Conservation (phyloP, 176 grass and related monocot species). For the Tillandsia fasciculata region DNA sequence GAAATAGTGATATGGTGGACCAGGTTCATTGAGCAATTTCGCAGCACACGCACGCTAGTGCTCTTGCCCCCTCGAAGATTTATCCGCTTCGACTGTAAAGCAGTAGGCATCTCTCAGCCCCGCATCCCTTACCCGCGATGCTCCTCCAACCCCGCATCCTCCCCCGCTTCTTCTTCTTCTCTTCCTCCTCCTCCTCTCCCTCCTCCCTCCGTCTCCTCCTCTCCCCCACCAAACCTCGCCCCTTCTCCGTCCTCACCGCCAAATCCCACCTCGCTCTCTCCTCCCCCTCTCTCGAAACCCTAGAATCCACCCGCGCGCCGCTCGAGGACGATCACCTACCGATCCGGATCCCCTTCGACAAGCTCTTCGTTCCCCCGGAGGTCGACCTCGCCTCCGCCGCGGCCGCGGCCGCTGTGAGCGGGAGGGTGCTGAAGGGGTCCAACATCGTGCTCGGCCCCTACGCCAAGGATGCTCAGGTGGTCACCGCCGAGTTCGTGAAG, state of each 20-base stretch:
- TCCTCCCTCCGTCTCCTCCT: neutral
- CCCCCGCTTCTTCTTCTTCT: slow-evolving; percentile 36
- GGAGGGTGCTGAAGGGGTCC: slow-evolving; percentile 72
- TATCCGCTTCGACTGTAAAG: neutral
- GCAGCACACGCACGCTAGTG: neutral
- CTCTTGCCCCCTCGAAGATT: neutral
- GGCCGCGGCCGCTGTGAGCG: slow-evolving; percentile 24
- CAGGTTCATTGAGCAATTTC: too few species aligned
- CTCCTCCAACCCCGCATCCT: slow-evolving; percentile 50
- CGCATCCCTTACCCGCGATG: slow-evolving; percentile 29
- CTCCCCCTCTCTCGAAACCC: slow-evolving; percentile 22
- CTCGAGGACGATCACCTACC: slow-evolving; percentile 8
- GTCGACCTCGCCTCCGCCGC: slow-evolving; percentile 19
- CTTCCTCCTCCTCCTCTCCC: slow-evolving; percentile 6
- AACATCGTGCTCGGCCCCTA: slow-evolving; percentile 88
- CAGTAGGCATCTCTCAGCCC: neutral
- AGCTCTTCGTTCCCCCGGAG: slow-evolving; percentile 74
- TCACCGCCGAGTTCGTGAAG: slow-evolving; percentile 70
- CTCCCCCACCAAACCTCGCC: slow-evolving; percentile 9
- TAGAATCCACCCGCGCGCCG: slow-evolving; percentile 2
- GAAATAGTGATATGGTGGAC: too few species aligned
- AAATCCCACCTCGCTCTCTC: slow-evolving; percentile 28
- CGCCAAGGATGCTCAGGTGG: slow-evolving; percentile 57
- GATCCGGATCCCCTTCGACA: slow-evolving; percentile 48
- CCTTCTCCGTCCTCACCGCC: slow-evolving; percentile 20